phyloP scores from a whole-genome alignment of 768 basidiomycete species.

The Terana coerulea region DNA sequence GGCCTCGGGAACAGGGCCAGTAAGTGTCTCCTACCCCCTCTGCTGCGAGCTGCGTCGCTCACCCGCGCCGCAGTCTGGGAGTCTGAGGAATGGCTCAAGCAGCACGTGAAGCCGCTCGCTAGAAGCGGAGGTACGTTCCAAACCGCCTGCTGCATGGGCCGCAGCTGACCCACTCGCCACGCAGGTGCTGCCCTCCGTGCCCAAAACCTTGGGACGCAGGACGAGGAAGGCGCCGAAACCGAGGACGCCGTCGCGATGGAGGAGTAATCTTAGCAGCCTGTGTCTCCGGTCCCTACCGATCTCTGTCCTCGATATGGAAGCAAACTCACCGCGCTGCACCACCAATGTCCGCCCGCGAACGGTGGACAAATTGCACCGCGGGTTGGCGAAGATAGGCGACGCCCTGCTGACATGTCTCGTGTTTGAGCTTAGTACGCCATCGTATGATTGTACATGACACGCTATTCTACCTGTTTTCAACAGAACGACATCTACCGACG shows the following conservation, averaged over 20 bases:
- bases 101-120: slow-evolving; percentile 74
- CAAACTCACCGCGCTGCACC: too few relatives aligned
- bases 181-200: slow-evolving; percentile 26
- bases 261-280: too few relatives aligned
- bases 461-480: too few relatives aligned
- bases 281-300: too few relatives aligned
- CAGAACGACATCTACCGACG: too few relatives aligned
- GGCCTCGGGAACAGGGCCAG: slow-evolving; percentile 69
- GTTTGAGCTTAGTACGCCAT: too few relatives aligned
- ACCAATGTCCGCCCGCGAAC: too few relatives aligned
- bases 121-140: slow-evolving; percentile 62
- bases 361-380: too few relatives aligned
- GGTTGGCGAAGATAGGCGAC: too few relatives aligned
- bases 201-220: slow-evolving; percentile 23
- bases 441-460: too few relatives aligned
- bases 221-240: slow-evolving; percentile 16
- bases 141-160: background rate
- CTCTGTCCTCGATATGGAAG: too few relatives aligned
- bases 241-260: slow-evolving; percentile 57
- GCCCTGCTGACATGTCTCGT: too few relatives aligned
- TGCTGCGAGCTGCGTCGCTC: background rate
- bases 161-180: background rate
- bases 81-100: slow-evolving; percentile 88
- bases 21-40: slow-evolving; percentile 33
- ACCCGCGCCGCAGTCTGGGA: slow-evolving; percentile 72